Conservation (phyloP, 75 land plant genomes). For the Picea glauca region DNA sequence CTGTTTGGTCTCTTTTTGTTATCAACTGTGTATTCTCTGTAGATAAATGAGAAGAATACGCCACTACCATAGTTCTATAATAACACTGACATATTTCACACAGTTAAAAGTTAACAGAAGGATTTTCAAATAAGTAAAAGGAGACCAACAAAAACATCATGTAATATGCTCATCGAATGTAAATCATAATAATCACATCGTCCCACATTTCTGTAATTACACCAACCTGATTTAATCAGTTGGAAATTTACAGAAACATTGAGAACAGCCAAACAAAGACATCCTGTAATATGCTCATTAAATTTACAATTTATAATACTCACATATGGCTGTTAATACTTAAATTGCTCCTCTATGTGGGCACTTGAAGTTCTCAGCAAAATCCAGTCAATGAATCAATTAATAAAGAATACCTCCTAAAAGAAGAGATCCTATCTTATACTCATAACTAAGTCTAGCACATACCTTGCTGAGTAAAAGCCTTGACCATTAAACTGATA, state of each 20-base stretch:
- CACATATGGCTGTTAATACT: neutral
- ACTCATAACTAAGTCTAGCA: neutral
- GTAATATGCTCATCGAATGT: no score
- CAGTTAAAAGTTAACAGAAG: no score
- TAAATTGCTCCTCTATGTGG: neutral
- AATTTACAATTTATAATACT: neutral
- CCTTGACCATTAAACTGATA: conserved; percentile 65
- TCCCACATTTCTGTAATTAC: neutral
- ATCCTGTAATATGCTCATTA: neutral
- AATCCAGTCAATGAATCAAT: neutral
- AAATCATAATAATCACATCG: neutral
- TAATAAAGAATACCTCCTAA: neutral
- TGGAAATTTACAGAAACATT: neutral
- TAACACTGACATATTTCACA: no score
- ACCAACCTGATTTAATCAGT: neutral
- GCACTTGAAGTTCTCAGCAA: neutral
- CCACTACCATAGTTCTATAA: no score
- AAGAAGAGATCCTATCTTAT: no score
- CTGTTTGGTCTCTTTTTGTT: no score
- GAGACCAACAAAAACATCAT: no score
- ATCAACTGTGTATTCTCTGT: no score
- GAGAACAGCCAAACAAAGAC: neutral
- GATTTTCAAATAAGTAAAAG: no score
- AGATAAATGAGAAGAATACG: no score
- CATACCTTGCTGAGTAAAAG: conserved; percentile 60